These are phyloP conservation scores for Kodamaea fungicola DNA, from an alignment of 1,139 yeast species.

Conservation along the genomic window DNA sequence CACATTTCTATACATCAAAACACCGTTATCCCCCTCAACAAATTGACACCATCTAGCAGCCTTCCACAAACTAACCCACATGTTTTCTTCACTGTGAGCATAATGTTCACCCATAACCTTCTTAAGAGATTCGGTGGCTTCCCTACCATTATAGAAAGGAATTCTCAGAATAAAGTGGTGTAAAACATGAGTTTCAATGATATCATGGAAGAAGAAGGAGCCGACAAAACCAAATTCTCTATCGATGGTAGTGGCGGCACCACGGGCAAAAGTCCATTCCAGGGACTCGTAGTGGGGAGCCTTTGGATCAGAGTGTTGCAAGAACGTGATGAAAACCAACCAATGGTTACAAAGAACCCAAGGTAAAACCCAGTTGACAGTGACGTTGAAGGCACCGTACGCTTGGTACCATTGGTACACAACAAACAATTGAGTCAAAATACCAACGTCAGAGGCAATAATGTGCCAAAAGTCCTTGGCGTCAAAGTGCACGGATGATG, in stretches of 20 bases:
- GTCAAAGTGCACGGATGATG: constrained; percentile 71
- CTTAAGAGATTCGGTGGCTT: constrained; percentile 73
- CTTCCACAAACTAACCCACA: constrained; percentile 73
- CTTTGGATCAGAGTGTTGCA: constrained; percentile 80
- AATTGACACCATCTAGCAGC: constrained; percentile 72
- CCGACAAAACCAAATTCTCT: constrained; percentile 83
- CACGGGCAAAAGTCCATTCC: constrained; percentile 85
- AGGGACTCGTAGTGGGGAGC: constrained; percentile 74
- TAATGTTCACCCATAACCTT: constrained; percentile 83
- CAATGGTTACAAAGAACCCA: constrained; percentile 84
- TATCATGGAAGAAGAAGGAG: constrained; percentile 78
- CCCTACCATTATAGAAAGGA: constrained; percentile 83
- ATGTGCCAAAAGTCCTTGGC: constrained; percentile 67
- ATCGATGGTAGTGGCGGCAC: constrained; percentile 86
- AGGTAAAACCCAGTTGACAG: constrained; percentile 73
- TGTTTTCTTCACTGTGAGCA: constrained; percentile 61
- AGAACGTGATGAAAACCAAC: constrained; percentile 80
- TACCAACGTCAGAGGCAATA: constrained; percentile 70
- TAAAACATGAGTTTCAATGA: constrained; percentile 84
- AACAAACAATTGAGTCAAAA: constrained; percentile 48
- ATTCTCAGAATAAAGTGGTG: constrained; percentile 84
- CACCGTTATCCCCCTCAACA: constrained; percentile 79
- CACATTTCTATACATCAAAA: constrained; percentile 72
- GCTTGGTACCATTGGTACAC: constrained; percentile 62
- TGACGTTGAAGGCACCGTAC: constrained; percentile 62